Base-by-base conservation (phyloP, 305 asterid species). In the Andrographis paniculata region DNA sequence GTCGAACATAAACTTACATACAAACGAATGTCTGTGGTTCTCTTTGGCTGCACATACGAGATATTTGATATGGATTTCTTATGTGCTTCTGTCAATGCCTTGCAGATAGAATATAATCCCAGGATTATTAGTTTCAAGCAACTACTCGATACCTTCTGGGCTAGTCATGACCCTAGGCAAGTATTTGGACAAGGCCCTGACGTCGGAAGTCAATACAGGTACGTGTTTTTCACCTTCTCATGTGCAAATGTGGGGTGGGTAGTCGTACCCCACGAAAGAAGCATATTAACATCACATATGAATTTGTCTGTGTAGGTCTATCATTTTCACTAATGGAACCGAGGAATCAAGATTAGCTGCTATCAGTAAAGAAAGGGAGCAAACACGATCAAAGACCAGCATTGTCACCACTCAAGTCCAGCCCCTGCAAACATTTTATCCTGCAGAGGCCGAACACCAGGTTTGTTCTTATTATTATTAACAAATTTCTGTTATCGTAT, bases 161-260 rank as follows among this genome's bases (percentile, higher is more conserved):
- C 67, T 30, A 75, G 86, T 57, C 99, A 91, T 50, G 99, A 91
- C 63, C 70, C 95, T 33, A 80, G 96, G 73, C 99, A 91, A 76
- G 95, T 91, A 28, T 91, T 76, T 53, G 99, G 99, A 68, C 99
- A 91, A 74, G 99, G 99, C 62, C 99, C 99, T 42, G 96, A 91
- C 59, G 99, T 91, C 53, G 99, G 99, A 35, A 72, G 72, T 59
- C 96, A 91, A 53, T 91, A 91, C 75, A 71, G 96, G 99, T 86
- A 70, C 37, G n/a, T 27, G 38, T 0, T 6, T 33, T 54, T 68
- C 62, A 16, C 58, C 38, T 24, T n/a, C 56, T 33, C 24, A 2
- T 33, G 10, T 53, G 19, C 47, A 19, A 16, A 21, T 15, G 7
- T 52, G 20, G 58, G 27, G 1, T 19, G 51, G 31, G n/a, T n/a